Evolutionary conservation across 2,329 filamentous ascomycete species (phyloP).

Genomic region (Cucurbitaria berberidis): DNA sequence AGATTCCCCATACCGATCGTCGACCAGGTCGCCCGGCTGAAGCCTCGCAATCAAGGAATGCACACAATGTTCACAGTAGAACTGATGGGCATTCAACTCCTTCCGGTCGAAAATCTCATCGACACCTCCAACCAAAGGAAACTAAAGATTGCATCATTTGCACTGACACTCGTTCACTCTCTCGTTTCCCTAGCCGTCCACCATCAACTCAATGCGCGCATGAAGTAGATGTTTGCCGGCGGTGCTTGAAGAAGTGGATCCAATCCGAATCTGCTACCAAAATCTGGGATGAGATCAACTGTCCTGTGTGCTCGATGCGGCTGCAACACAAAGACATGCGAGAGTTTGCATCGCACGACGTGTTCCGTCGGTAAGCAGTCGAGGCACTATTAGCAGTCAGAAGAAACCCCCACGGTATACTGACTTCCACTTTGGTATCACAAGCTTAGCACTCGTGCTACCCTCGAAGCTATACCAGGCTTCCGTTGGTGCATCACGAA

Average conservation of each 20-base stretch:
- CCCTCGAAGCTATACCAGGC: slow-evolving; percentile 52
- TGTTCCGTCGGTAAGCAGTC: slow-evolving; percentile 51
- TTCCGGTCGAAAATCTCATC: background rate
- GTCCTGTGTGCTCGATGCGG: slow-evolving; percentile 55
- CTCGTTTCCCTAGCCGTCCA: slow-evolving; percentile 40
- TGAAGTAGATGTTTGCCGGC: slow-evolving; percentile 40
- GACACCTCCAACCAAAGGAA: background rate
- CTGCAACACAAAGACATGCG: slow-evolving; percentile 56
- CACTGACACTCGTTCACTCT: slow-evolving; percentile 35
- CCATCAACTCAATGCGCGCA: slow-evolving; percentile 47
- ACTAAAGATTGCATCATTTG: slow-evolving; percentile 44
- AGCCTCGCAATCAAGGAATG: background rate
- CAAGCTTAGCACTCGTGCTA: slow-evolving; percentile 51
- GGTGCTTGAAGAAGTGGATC: slow-evolving; percentile 51
- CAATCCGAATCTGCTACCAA: slow-evolving; percentile 43
- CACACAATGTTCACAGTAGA: background rate
- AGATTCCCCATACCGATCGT: background rate
- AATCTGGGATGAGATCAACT: slow-evolving; percentile 57
- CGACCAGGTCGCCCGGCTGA: background rate
- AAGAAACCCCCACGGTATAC: too few relatives aligned
- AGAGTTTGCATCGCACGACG: slow-evolving; percentile 52
- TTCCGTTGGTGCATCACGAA: slow-evolving; percentile 62
- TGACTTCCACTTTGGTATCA: slow-evolving; percentile 42
- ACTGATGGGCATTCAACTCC: background rate
- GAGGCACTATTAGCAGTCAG: too few relatives aligned